A percentile compares a stretch with the other conserved stretches of the same genome.
Evolutionary conservation across 129 eudicot genomes (phyloP).

Genomic region (Flaveria trinervia): DNA sequence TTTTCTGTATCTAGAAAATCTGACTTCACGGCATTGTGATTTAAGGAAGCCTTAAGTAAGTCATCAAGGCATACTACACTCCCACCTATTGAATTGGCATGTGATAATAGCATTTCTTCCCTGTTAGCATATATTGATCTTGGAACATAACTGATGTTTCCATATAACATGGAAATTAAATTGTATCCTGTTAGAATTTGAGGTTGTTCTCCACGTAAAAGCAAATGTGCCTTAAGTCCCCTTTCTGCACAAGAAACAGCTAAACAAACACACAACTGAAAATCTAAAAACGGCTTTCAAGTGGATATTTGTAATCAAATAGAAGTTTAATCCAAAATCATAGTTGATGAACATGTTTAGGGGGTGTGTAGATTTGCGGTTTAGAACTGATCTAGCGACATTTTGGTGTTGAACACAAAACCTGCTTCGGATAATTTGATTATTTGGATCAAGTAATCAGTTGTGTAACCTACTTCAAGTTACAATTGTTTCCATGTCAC

Average conservation of each 20-base stretch:
- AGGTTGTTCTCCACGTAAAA: conserved; percentile 96
- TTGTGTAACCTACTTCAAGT: not conserved
- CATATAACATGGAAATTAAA: conserved; percentile 72
- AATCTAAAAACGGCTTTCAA: conserved; percentile 27
- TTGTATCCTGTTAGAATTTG: conserved; percentile 78
- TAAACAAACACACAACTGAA: conserved; percentile 38
- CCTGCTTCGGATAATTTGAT: not conserved
- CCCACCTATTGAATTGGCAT: conserved; percentile 61
- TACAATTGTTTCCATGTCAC: not conserved
- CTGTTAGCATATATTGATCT: conserved; percentile 79
- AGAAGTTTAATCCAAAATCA: not conserved
- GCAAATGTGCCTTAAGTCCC: conserved; percentile 81
- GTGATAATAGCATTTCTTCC: conserved; percentile 66
- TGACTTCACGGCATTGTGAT: conserved; percentile 24
- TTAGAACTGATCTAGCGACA: not conserved
- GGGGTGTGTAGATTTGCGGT: conserved; percentile 17
- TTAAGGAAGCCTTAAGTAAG: conserved; percentile 47
- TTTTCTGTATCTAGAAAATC: conserved; percentile 24
- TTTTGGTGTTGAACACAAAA: not conserved
- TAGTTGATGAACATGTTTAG: conserved; percentile 10
- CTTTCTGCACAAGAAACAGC: conserved; percentile 96
- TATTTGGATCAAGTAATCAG: conserved; percentile 1
- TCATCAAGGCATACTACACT: conserved; percentile 48
- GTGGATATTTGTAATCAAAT: not conserved
- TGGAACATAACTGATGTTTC: conserved; percentile 73